These are phyloP conservation scores for Diaporthe vexans DNA, from an alignment of 2,329 filamentous ascomycete species.

Conservation along the genomic window DNA sequence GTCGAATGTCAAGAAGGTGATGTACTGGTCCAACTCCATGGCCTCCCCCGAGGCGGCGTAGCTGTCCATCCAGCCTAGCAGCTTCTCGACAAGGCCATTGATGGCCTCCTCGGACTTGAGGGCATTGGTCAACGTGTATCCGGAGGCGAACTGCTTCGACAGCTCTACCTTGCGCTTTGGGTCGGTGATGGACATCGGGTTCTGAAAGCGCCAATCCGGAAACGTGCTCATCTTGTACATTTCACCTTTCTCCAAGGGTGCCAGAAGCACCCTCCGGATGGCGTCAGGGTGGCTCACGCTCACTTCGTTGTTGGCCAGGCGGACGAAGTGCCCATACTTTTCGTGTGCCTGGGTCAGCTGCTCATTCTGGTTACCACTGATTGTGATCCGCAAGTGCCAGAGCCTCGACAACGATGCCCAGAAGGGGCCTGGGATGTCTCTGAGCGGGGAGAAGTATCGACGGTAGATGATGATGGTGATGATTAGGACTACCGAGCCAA, in stretches of 20 bases:
- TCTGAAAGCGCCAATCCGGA: constrained; percentile 56
- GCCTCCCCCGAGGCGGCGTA: constrained; percentile 38
- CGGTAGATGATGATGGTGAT: constrained; percentile 30
- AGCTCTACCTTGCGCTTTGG: constrained; percentile 52
- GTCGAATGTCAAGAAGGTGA: constrained; percentile 50
- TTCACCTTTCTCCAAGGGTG: constrained; percentile 25
- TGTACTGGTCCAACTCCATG: constrained; percentile 44
- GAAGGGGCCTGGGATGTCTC: constrained; percentile 30
- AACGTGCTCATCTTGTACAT: constrained; percentile 54
- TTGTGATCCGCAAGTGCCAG: constrained; percentile 31
- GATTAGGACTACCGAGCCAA: constrained; percentile 6
- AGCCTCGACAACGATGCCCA: constrained; percentile 31
- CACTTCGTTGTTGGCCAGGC: constrained; percentile 35
- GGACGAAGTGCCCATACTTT: constrained; percentile 37
- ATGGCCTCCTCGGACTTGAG: constrained; percentile 42
- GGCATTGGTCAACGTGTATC: constrained; percentile 51
- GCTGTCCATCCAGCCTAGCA: constrained; percentile 44
- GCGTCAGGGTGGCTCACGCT: constrained; percentile 36
- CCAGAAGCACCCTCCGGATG: constrained; percentile 16
- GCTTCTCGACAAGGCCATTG: constrained; percentile 38
- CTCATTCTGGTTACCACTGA: constrained; percentile 35
- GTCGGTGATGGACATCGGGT: constrained; percentile 56
- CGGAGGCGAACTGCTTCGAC: constrained; percentile 51
- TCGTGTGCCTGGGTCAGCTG: constrained; percentile 33
- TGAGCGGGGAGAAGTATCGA: constrained; percentile 30